A percentile compares a stretch with the other conserved stretches of the same genome.
Conservation (phyloP, 1,284 basidiomycete genomes). For the Apiotrichum laibachii region DNA sequence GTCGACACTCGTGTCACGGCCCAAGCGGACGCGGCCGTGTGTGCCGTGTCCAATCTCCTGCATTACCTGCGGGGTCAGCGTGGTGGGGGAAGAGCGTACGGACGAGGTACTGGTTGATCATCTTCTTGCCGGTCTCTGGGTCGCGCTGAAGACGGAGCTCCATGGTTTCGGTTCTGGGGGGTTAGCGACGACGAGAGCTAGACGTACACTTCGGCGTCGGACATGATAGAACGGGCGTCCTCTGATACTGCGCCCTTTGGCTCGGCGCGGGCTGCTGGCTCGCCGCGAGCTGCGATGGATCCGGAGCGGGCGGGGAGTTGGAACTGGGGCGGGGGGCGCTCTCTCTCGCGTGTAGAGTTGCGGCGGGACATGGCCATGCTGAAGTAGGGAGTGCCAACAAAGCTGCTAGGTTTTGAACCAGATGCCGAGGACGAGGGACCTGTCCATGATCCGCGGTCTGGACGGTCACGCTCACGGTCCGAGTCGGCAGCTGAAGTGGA, state of each 20-base stretch:
- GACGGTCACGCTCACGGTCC: too few relatives aligned
- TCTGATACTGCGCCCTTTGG: slow-evolving; percentile 28
- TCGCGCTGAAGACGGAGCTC: slow-evolving; percentile 49
- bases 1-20: slow-evolving; percentile 57
- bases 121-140: slow-evolving; percentile 52
- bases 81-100: slow-evolving; percentile 10
- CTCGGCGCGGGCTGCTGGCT: slow-evolving; percentile 14
- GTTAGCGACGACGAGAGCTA: not conserved
- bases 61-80: slow-evolving; percentile 50
- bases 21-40: slow-evolving; percentile 75
- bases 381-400: slow-evolving; percentile 25
- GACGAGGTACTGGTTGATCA: slow-evolving; percentile 73
- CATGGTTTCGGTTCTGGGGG: slow-evolving; percentile 59
- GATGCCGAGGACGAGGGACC: slow-evolving; percentile 19
- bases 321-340: slow-evolving; percentile 7
- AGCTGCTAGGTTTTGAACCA: slow-evolving; percentile 24
- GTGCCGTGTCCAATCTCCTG: slow-evolving; percentile 71
- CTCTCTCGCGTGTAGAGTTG: slow-evolving; percentile 19
- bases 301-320: slow-evolving; percentile 13
- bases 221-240: slow-evolving; percentile 8
- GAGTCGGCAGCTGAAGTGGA: not conserved
- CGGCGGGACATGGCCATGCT: too few relatives aligned
- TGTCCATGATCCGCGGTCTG: slow-evolving; percentile 1
- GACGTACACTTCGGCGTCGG: slow-evolving; percentile 37
- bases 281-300: slow-evolving; percentile 13